phyloP scores from a whole-genome alignment of 139 green algal genomes.

The Diplosphaera chodatii region DNA sequence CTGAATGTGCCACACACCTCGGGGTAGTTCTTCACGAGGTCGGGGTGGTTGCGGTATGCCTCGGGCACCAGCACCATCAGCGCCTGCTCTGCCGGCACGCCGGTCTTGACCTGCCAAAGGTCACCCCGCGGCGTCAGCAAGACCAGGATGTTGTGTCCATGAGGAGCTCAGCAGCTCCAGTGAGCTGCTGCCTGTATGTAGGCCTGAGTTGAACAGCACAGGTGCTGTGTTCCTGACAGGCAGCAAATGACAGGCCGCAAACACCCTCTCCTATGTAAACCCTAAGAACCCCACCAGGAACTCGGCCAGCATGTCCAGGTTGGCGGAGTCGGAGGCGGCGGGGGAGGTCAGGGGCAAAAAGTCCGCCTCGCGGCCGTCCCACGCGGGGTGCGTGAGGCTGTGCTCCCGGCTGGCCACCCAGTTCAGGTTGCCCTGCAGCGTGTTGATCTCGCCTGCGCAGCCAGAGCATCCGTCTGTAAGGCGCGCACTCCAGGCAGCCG shows the following conservation, averaged over 20 bases:
- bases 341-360: constrained; percentile 80
- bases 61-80: constrained; percentile 98
- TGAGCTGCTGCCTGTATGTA: too few species aligned
- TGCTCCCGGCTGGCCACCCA: constrained; percentile 92
- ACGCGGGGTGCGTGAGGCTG: constrained; percentile 78
- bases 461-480: too few species aligned
- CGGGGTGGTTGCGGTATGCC: constrained; percentile 86
- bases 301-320: constrained; percentile 95
- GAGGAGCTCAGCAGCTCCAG: too few species aligned
- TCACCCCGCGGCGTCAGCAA: too few species aligned
- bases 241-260: too few species aligned
- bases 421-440: constrained; percentile 98
- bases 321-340: constrained; percentile 87
- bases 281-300: constrained; percentile 84
- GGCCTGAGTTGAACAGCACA: too few species aligned
- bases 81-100: constrained; percentile 48
- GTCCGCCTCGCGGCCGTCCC: constrained; percentile 84
- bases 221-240: too few species aligned
- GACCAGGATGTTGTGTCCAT: too few species aligned
- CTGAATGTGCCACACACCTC: too few species aligned
- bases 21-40: constrained; percentile 82
- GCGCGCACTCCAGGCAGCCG: too few species aligned
- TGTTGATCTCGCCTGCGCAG: constrained; percentile 95
- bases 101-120: neutral
- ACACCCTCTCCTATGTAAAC: too few species aligned